Evolutionary conservation across 2,329 filamentous ascomycete genomes (phyloP).

Genomic region (Penicillium occitanis): DNA sequence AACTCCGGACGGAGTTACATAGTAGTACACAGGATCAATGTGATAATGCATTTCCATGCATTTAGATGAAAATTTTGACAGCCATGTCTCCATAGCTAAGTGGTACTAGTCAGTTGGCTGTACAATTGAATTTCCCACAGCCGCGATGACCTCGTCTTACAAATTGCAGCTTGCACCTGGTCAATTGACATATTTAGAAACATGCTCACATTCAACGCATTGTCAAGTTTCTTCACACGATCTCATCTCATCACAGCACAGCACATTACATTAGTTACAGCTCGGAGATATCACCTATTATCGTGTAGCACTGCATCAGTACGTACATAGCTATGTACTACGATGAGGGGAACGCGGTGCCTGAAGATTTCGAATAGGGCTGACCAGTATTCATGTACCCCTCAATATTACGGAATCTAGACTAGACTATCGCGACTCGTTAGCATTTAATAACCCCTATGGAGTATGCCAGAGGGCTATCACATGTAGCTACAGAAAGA

Average conservation of each 20-base stretch:
- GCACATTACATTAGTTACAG: neutral
- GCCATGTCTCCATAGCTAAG: neutral
- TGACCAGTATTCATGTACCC: slow-evolving; percentile 4
- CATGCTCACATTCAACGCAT: neutral
- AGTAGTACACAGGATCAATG: neutral
- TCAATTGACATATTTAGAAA: neutral
- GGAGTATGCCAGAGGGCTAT: neutral
- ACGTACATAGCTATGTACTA: neutral
- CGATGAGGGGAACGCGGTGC: neutral
- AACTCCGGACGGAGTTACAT: slow-evolving; percentile 6
- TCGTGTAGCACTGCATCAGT: neutral
- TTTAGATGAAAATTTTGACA: neutral
- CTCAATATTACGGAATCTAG: neutral
- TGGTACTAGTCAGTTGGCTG: neutral
- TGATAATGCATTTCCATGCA: neutral
- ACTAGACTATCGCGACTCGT: neutral
- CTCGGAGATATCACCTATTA: slow-evolving; percentile 5
- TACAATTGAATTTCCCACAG: neutral
- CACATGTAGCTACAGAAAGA: neutral
- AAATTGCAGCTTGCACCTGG: neutral
- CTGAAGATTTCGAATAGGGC: slow-evolving; percentile 14
- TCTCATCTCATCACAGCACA: slow-evolving; percentile 13
- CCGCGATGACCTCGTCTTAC: neutral
- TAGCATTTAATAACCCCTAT: neutral
- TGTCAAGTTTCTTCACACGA: neutral